phyloP scores from a whole-genome alignment of 2,329 filamentous ascomycete genomes.

The Hypomyces perniciosus region DNA sequence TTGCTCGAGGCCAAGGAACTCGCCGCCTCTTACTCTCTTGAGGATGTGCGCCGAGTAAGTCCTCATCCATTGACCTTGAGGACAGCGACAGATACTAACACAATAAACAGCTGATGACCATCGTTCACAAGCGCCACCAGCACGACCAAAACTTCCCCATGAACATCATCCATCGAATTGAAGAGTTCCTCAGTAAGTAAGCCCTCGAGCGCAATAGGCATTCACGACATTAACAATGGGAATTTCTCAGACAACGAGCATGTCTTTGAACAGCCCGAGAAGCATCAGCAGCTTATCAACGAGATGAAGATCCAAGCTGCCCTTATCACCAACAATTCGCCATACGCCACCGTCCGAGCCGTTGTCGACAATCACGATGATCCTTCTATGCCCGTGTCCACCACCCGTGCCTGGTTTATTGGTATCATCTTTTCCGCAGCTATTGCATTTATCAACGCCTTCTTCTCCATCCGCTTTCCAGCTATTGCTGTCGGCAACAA shows the following conservation, averaged over 20 bases:
- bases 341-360: slow-evolving; percentile 49
- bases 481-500: slow-evolving; percentile 42
- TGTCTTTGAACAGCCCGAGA: slow-evolving; percentile 30
- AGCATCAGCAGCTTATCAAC: slow-evolving; percentile 33
- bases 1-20: slow-evolving; percentile 35
- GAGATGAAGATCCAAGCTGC: slow-evolving; percentile 48
- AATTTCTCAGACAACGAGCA: slow-evolving; percentile 23
- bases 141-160: slow-evolving; percentile 34
- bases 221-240: neutral
- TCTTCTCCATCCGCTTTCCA: slow-evolving; percentile 50
- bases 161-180: slow-evolving; percentile 27
- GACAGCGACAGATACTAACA: neutral
- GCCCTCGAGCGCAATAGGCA: neutral
- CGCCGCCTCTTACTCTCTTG: slow-evolving; percentile 29
- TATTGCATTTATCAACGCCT: slow-evolving; percentile 45
- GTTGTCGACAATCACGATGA: slow-evolving; percentile 52
- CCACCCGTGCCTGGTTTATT: slow-evolving; percentile 46
- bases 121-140: slow-evolving; percentile 28
- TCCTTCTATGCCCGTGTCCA: slow-evolving; percentile 40
- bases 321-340: slow-evolving; percentile 47
- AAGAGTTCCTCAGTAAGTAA: slow-evolving; percentile 28
- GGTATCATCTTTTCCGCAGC: slow-evolving; percentile 41
- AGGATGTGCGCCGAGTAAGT: slow-evolving; percentile 26
- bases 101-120: slow-evolving; percentile 26
- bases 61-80: neutral